These are phyloP conservation scores for Dactylellina sp. DNA, from an alignment of 2,329 filamentous ascomycete species.

Conservation along the genomic window DNA sequence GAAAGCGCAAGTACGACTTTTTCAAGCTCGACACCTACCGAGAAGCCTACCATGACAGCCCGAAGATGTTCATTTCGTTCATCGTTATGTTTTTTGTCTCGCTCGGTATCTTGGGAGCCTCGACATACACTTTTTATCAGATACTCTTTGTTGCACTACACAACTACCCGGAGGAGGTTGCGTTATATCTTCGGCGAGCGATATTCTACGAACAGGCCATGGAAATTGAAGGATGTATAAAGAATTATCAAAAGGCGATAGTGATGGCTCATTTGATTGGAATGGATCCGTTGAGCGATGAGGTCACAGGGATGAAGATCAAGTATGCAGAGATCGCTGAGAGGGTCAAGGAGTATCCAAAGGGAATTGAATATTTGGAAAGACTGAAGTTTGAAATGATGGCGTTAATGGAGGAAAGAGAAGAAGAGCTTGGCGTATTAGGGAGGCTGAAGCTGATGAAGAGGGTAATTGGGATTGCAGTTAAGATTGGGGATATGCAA, in stretches of 20 bases:
- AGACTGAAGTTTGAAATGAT: constrained; percentile 77
- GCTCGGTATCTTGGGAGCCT: not conserved
- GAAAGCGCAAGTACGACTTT: constrained; percentile 36
- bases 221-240: constrained; percentile 80
- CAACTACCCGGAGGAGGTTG: constrained; percentile 75
- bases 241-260: constrained; percentile 85
- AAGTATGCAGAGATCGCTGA: constrained; percentile 84
- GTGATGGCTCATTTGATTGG: constrained; percentile 77
- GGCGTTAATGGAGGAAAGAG: constrained; percentile 66
- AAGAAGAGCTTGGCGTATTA: constrained; percentile 63
- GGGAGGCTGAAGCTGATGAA: constrained; percentile 75
- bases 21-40: constrained; percentile 45
- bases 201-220: constrained; percentile 85
- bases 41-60: constrained; percentile 50
- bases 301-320: constrained; percentile 89
- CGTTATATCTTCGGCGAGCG: constrained; percentile 82
- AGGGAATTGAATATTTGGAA: constrained; percentile 81
- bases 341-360: constrained; percentile 76
- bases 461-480: constrained; percentile 78
- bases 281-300: constrained; percentile 89
- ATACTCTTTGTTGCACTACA: constrained; percentile 23
- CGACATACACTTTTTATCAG: constrained; percentile 4
- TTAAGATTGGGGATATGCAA: constrained; percentile 89
- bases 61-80: constrained; percentile 25
- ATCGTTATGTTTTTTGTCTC: constrained; percentile 5